A percentile compares a stretch with the other conserved stretches of the same genome.
Evolutionary conservation across 2,329 filamentous ascomycete genomes (phyloP).

Genomic region (Didymellaceae sp.): DNA sequence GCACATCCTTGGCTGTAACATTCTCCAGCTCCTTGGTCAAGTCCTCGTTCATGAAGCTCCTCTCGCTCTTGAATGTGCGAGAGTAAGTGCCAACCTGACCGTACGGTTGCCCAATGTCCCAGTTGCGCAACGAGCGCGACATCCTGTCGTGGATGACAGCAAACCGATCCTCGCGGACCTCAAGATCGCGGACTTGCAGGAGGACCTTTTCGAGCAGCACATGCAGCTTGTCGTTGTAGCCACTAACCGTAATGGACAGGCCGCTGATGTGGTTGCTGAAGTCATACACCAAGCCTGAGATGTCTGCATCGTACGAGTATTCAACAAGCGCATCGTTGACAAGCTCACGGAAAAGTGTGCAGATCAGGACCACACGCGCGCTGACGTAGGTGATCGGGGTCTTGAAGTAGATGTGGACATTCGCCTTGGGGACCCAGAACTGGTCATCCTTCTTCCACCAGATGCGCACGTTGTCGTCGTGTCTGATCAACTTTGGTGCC

Average conservation of each 20-base stretch:
- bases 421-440: slow-evolving; percentile 97
- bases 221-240: slow-evolving; percentile 95
- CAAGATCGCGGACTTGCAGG: slow-evolving; percentile 80
- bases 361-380: slow-evolving; percentile 78
- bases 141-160: slow-evolving; percentile 88
- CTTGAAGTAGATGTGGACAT: slow-evolving; percentile 78
- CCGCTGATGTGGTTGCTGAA: slow-evolving; percentile 76
- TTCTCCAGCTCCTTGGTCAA: slow-evolving; percentile 76
- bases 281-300: slow-evolving; percentile 85
- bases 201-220: slow-evolving; percentile 91
- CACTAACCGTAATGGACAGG: slow-evolving; percentile 78
- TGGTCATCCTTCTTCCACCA: slow-evolving; percentile 99
- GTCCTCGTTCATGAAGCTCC: slow-evolving; percentile 80
- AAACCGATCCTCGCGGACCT: slow-evolving; percentile 86
- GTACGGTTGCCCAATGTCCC: slow-evolving; percentile 86
- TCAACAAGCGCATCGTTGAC: slow-evolving; percentile 89
- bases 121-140: slow-evolving; percentile 79
- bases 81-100: slow-evolving; percentile 85
- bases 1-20: slow-evolving; percentile 76
- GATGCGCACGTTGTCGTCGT: slow-evolving; percentile 78
- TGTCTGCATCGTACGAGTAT: slow-evolving; percentile 94
- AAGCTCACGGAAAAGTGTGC: slow-evolving; percentile 80
- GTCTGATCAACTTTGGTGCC: slow-evolving; percentile 80
- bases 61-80: slow-evolving; percentile 78
- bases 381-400: slow-evolving; percentile 81